Percentiles rank a stretch among this genome's conserved stretches.
Evolutionary conservation across 768 basidiomycete genomes (phyloP).

Genomic region (Amanita subjunquillea): DNA sequence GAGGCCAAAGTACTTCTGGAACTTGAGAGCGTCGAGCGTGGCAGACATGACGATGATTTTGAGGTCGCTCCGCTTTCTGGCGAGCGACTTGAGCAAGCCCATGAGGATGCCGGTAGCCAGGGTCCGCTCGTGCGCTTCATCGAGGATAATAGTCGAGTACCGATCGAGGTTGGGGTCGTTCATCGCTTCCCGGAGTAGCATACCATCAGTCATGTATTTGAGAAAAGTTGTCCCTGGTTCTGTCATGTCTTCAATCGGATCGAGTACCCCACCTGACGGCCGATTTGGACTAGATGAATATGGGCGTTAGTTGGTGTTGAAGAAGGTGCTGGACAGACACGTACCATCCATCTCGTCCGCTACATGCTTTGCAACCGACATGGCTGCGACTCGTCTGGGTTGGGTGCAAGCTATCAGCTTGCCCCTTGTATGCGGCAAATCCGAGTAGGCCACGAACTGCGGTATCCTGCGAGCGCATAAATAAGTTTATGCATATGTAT

Average conservation of each 20-base stretch:
- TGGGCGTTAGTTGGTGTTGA: no score
- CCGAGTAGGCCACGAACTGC: slow-evolving; percentile 91
- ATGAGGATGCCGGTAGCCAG: slow-evolving; percentile 87
- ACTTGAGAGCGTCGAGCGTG: slow-evolving; percentile 85
- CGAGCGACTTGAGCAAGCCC: slow-evolving; percentile 77
- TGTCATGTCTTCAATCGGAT: slow-evolving; percentile 74
- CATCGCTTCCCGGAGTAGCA: slow-evolving; percentile 11
- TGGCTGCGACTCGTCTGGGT: slow-evolving; percentile 83
- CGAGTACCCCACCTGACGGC: slow-evolving; percentile 77
- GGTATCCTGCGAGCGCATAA: slow-evolving; percentile 58
- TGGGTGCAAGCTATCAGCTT: slow-evolving; percentile 94
- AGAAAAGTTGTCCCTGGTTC: slow-evolving; percentile 12
- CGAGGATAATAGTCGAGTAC: slow-evolving; percentile 83
- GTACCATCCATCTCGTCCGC: slow-evolving; percentile 94
- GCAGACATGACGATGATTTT: slow-evolving; percentile 94
- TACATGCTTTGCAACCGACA: slow-evolving; percentile 86
- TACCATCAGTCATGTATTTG: slow-evolving; percentile 21
- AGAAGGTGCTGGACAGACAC: no score
- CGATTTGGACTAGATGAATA: no score
- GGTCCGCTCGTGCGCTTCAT: slow-evolving; percentile 95
- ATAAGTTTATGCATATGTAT: background rate
- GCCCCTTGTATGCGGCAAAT: slow-evolving; percentile 80
- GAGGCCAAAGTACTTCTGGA: slow-evolving; percentile 80
- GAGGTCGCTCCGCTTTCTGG: slow-evolving; percentile 66
- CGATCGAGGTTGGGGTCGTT: slow-evolving; percentile 43